These are phyloP conservation scores for Arthrobotrys sphaeroides DNA, from an alignment of 2,329 filamentous ascomycete genomes.

Conservation along the genomic window DNA sequence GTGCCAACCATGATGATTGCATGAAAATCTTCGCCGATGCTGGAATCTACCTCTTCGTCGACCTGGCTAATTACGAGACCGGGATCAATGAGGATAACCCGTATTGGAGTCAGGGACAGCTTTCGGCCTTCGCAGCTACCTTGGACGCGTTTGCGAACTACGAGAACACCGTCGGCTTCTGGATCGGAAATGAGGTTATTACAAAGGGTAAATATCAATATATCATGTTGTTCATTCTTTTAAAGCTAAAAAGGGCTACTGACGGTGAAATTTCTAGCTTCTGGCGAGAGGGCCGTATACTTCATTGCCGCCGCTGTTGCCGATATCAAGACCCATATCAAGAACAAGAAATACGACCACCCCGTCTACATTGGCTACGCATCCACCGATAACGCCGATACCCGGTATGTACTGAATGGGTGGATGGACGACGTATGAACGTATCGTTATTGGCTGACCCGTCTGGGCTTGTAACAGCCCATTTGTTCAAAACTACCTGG, in stretches of 20 bases:
- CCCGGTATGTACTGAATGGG: constrained; percentile 62
- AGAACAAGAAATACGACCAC: constrained; percentile 75
- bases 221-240: neutral
- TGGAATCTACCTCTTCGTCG: constrained; percentile 84
- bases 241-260: neutral
- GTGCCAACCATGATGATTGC: constrained; percentile 76
- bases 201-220: constrained; percentile 62
- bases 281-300: constrained; percentile 73
- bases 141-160: constrained; percentile 81
- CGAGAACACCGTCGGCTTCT: constrained; percentile 83
- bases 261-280: constrained; percentile 57
- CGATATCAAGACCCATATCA: constrained; percentile 83
- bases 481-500: constrained; percentile 75
- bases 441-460: neutral
- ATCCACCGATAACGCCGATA: constrained; percentile 80
- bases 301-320: constrained; percentile 83
- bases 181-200: constrained; percentile 89
- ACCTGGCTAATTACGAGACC: constrained; percentile 61
- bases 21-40: constrained; percentile 81
- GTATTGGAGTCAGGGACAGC: constrained; percentile 77
- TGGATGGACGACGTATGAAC: too few species aligned
- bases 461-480: constrained; percentile 60
- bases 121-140: constrained; percentile 73
- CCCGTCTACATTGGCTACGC: constrained; percentile 87
- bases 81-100: constrained; percentile 64